Evolutionary conservation across 306 rosid genomes (phyloP), one percentile per base, ranked within the genome.

Genomic region (Albizia julibrissin): DNA sequence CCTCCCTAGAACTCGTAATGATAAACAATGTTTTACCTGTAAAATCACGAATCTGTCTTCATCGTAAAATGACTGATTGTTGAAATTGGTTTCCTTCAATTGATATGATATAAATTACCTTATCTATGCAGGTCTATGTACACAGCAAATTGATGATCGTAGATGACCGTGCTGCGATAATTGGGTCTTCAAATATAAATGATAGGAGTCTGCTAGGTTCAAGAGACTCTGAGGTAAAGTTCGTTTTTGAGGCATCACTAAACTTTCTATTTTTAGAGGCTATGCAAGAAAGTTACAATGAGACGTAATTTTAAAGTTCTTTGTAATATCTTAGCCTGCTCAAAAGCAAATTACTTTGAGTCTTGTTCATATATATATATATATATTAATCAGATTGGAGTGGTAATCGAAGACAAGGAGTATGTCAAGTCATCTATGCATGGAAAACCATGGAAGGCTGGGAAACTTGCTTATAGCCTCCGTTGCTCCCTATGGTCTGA

Each of bases 141-240:
- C 99, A 96, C 85, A 93, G 98, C 80, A 93, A 96, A 86, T 83
- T 96, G 86, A 89, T 96, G 94, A 96, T 96, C 62, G 71, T 90
- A 49, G 99, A 96, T 80, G 99, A 93, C 69, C 94, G 92, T 73
- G 85, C 84, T 54, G 81, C 97, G 75, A 67, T 93, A 76, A 89
- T 96, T 81, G 99, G 99, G 79, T 96, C 99, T 6, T 97, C 99
- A 61, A 96, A 96, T 82, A 93, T 96, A 84, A 96, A 96, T 29
- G 99, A 93, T 82, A 87, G 98, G 83, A 96, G 98, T 88, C 88
- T 96, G 89, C 94, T 93, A 56, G 99, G 99, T 72, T 89, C 89
- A 52, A 92, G 99, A 86, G 99, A 96, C 85, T 96, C 99, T 64
- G 97, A 96, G 98, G 99, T 96, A 86, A 81, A 54, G 62, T 47